A percentile compares a stretch with the other conserved stretches of the same genome.
These are phyloP conservation scores for Boletellus deceptivus DNA, from an alignment of 1,284 basidiomycete species.

Conservation along the genomic window DNA sequence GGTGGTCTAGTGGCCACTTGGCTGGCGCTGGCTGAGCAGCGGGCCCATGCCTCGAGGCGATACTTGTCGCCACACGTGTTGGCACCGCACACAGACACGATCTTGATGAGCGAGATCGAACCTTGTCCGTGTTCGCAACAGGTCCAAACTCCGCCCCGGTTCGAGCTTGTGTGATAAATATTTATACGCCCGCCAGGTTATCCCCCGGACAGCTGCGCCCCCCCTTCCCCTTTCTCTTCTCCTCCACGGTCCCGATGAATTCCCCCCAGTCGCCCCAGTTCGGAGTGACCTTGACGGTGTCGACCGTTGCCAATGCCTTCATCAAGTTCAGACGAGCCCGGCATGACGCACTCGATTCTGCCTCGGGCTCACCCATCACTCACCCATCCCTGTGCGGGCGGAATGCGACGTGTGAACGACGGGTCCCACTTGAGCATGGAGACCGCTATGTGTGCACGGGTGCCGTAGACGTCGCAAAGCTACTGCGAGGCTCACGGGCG, in stretches of 20 bases:
- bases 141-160: slow-evolving; percentile 30
- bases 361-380: slow-evolving; percentile 55
- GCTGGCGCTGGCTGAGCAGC: too few species aligned
- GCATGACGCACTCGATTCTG: slow-evolving; percentile 40
- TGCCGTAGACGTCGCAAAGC: slow-evolving; percentile 58
- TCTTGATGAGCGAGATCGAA: too few species aligned
- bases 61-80: not conserved
- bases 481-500: slow-evolving; percentile 55
- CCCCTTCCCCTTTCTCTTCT: not conserved
- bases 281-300: slow-evolving; percentile 32
- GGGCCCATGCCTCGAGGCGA: too few species aligned
- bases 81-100: not conserved
- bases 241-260: slow-evolving; percentile 7
- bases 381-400: slow-evolving; percentile 43
- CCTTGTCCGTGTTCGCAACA: too few species aligned
- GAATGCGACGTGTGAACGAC: slow-evolving; percentile 34
- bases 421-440: slow-evolving; percentile 44
- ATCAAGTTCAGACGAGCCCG: slow-evolving; percentile 45
- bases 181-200: slow-evolving; percentile 2
- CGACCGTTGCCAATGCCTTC: slow-evolving; percentile 50
- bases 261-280: slow-evolving; percentile 28
- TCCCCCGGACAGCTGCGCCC: not conserved
- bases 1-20: too few species aligned
- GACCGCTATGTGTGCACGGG: slow-evolving; percentile 59
- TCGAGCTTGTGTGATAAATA: not conserved